Evolutionary conservation across 192 early-diverging fungal genomes (phyloP).

Genomic region (Backusella tarrabulga): DNA sequence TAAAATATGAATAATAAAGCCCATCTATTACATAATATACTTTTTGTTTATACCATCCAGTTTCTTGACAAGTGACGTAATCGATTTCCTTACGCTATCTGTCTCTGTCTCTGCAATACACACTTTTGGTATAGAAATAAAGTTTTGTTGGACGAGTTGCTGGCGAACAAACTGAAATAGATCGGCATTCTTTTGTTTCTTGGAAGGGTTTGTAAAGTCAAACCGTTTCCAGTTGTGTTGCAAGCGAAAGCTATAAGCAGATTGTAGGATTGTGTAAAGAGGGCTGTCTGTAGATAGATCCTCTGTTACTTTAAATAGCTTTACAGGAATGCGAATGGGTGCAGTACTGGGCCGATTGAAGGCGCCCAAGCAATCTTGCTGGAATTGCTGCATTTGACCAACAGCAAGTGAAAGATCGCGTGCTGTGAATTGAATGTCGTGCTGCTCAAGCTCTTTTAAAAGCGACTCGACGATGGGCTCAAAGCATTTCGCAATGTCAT

Average conservation of each 20-base stretch:
- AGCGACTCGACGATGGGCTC: conserved; percentile 36
- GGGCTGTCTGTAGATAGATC: conserved; percentile 21
- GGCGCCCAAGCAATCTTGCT: conserved; percentile 48
- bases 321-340: conserved; percentile 44
- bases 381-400: conserved; percentile 50
- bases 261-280: conserved; percentile 42
- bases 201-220: conserved; percentile 39
- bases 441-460: conserved; percentile 35
- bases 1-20: background rate
- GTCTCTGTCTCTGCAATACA: conserved; percentile 38
- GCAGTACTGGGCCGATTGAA: conserved; percentile 7
- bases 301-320: conserved; percentile 40
- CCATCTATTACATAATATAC: background rate
- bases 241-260: conserved; percentile 45
- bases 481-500: conserved; percentile 40
- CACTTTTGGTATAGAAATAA: conserved; percentile 40
- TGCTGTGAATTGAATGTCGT: conserved; percentile 30
- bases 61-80: conserved; percentile 28
- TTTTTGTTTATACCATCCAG: conserved; percentile 41
- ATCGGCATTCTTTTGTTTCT: conserved; percentile 33
- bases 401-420: conserved; percentile 43
- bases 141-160: conserved; percentile 19
- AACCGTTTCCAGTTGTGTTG: conserved; percentile 39
- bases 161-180: conserved; percentile 40
- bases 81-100: conserved; percentile 31